Conservation (phyloP, 2,329 filamentous ascomycete genomes). For the Aspergillus sp. region DNA sequence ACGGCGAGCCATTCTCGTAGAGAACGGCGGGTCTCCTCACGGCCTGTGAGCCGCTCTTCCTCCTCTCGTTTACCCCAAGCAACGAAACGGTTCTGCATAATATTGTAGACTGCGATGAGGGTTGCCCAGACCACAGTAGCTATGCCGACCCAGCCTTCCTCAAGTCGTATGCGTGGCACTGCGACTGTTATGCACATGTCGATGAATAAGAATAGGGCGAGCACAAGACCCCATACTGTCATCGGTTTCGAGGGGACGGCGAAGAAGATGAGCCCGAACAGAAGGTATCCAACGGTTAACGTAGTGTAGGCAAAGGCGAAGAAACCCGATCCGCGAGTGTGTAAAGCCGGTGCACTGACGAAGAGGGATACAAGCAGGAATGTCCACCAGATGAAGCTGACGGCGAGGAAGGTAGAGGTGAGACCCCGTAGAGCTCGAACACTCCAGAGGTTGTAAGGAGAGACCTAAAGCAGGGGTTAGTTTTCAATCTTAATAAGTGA, state of each 20-base stretch:
- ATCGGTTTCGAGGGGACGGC: constrained; percentile 76
- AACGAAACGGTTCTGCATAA: constrained; percentile 77
- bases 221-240: constrained; percentile 68
- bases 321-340: constrained; percentile 88
- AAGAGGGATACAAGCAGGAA: constrained; percentile 86
- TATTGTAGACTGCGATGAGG: constrained; percentile 74
- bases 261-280: constrained; percentile 83
- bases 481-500: neutral
- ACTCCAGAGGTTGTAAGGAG: constrained; percentile 92
- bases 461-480: constrained; percentile 50
- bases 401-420: constrained; percentile 70
- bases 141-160: constrained; percentile 92
- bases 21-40: constrained; percentile 79
- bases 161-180: constrained; percentile 70
- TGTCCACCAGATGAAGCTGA: constrained; percentile 91
- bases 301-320: constrained; percentile 82
- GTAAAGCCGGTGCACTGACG: constrained; percentile 81
- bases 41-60: constrained; percentile 86
- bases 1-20: constrained; percentile 83
- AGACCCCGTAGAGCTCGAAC: constrained; percentile 77
- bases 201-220: constrained; percentile 66
- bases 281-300: constrained; percentile 71
- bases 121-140: constrained; percentile 80
- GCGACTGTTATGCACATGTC: constrained; percentile 78
- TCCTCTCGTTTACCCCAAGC: constrained; percentile 91